These are phyloP conservation scores for Podila epicladia DNA, from an alignment of 192 early-diverging fungal genomes.

Conservation along the genomic window DNA sequence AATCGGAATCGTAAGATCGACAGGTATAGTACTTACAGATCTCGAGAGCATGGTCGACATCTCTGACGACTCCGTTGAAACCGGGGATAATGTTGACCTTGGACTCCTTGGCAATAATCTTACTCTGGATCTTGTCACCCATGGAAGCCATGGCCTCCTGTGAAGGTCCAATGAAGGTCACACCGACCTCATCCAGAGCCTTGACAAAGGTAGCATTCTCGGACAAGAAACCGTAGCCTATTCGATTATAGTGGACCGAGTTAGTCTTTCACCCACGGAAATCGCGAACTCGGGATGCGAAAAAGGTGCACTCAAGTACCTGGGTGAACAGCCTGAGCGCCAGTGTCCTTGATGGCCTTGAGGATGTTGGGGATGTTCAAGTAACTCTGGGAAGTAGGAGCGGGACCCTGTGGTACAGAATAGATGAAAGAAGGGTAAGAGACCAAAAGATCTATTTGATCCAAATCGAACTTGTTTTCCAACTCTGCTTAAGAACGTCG, in stretches of 20 bases:
- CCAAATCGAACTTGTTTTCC: too few species aligned
- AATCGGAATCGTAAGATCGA: too few species aligned
- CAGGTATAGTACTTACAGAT: slow-evolving; percentile 56
- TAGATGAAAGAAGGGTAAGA: background rate
- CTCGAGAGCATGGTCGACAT: slow-evolving; percentile 77
- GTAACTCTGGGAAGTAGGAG: slow-evolving; percentile 84
- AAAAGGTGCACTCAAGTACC: slow-evolving; percentile 34
- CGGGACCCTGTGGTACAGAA: slow-evolving; percentile 63
- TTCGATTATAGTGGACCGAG: background rate
- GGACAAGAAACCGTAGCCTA: slow-evolving; percentile 92
- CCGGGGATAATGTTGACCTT: slow-evolving; percentile 88
- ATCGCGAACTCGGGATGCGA: background rate
- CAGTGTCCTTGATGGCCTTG: slow-evolving; percentile 75
- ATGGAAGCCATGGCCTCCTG: slow-evolving; percentile 76
- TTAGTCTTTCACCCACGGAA: too few species aligned
- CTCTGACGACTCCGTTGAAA: slow-evolving; percentile 82
- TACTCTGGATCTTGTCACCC: slow-evolving; percentile 87
- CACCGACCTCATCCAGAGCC: slow-evolving; percentile 74
- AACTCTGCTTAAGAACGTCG: background rate
- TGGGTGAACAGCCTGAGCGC: slow-evolving; percentile 94
- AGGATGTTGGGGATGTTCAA: slow-evolving; percentile 84
- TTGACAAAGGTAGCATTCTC: slow-evolving; percentile 89
- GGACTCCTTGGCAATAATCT: slow-evolving; percentile 76
- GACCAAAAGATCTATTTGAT: background rate
- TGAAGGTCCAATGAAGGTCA: slow-evolving; percentile 79